Percentiles rank a stretch among this genome's conserved stretches.
These are phyloP conservation scores for Botrytis deweyae DNA, from an alignment of 2,329 filamentous ascomycete genomes.

Conservation along the genomic window DNA sequence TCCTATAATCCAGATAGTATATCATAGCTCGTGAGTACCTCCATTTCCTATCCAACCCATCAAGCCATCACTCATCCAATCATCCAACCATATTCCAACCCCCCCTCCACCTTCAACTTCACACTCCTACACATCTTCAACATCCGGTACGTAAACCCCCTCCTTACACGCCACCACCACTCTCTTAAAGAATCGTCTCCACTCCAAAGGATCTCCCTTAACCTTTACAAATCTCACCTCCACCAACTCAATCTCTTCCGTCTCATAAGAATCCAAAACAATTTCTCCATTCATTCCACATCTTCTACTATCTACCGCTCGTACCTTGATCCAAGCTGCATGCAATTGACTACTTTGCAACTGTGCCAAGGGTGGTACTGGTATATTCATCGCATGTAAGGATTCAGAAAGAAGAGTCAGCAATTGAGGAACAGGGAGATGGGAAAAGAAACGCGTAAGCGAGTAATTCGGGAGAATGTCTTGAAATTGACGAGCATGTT, in stretches of 20 bases:
- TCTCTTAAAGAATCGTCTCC: slow-evolving; percentile 95
- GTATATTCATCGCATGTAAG: slow-evolving; percentile 81
- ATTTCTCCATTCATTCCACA: slow-evolving; percentile 76
- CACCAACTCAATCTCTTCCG: slow-evolving; percentile 61
- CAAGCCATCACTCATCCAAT: neutral
- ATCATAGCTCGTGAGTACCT: neutral
- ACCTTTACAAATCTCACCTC: slow-evolving; percentile 92
- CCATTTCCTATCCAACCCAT: neutral
- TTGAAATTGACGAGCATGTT: slow-evolving; percentile 81
- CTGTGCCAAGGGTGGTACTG: slow-evolving; percentile 52
- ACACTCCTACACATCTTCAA: neutral
- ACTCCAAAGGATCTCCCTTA: slow-evolving; percentile 94
- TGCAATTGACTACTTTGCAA: slow-evolving; percentile 51
- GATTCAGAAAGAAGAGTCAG: slow-evolving; percentile 78
- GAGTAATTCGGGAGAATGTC: slow-evolving; percentile 88
- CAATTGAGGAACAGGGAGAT: slow-evolving; percentile 70
- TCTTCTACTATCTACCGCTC: slow-evolving; percentile 68
- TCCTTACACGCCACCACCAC: slow-evolving; percentile 86
- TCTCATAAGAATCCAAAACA: slow-evolving; percentile 63
- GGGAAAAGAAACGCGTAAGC: slow-evolving; percentile 89
- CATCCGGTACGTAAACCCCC: slow-evolving; percentile 65
- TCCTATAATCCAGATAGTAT: neutral
- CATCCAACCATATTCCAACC: neutral
- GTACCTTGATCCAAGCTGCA: slow-evolving; percentile 67
- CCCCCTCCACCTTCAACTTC: neutral